Conservation (phyloP, 495 filamentous ascomycete genomes). For the Beverwykella pulmonaria region DNA sequence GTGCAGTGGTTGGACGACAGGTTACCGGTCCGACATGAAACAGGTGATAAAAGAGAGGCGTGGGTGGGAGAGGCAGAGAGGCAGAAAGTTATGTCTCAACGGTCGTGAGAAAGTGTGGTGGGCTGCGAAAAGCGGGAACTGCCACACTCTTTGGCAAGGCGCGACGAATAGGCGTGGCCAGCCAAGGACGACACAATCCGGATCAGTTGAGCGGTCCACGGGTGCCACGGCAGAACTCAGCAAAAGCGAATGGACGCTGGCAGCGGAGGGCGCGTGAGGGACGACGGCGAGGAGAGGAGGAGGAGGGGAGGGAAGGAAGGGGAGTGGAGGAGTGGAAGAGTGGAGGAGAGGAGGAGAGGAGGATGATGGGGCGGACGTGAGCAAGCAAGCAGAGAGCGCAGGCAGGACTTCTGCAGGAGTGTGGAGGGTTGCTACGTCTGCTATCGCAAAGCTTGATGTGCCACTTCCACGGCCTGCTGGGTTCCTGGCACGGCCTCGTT, state of each 20-base stretch:
- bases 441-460: slow-evolving; percentile 31
- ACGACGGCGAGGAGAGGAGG: background rate
- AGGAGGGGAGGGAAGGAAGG: background rate
- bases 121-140: slow-evolving; percentile 17
- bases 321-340: slow-evolving; percentile 19
- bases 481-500: slow-evolving; percentile 21
- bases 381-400: background rate
- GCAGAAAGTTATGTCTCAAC: slow-evolving; percentile 22
- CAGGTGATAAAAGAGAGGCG: slow-evolving; percentile 38
- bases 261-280: background rate
- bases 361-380: background rate
- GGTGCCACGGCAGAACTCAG: slow-evolving; percentile 12
- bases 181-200: slow-evolving; percentile 13
- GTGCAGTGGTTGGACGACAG: slow-evolving; percentile 21
- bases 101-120: slow-evolving; percentile 14
- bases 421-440: slow-evolving; percentile 10
- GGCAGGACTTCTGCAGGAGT: background rate
- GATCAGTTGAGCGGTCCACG: slow-evolving; percentile 18
- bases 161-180: slow-evolving; percentile 25
- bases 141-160: slow-evolving; percentile 4
- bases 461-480: slow-evolving; percentile 20
- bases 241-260: slow-evolving; percentile 3
- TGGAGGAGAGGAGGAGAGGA: slow-evolving; percentile 1
- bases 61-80: slow-evolving; percentile 9
- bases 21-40: slow-evolving; percentile 35